A percentile compares a stretch with the other conserved stretches of the same genome.
These are phyloP conservation scores for Picea abies DNA, from an alignment of 83 land plant genomes.

Conservation along the genomic window DNA sequence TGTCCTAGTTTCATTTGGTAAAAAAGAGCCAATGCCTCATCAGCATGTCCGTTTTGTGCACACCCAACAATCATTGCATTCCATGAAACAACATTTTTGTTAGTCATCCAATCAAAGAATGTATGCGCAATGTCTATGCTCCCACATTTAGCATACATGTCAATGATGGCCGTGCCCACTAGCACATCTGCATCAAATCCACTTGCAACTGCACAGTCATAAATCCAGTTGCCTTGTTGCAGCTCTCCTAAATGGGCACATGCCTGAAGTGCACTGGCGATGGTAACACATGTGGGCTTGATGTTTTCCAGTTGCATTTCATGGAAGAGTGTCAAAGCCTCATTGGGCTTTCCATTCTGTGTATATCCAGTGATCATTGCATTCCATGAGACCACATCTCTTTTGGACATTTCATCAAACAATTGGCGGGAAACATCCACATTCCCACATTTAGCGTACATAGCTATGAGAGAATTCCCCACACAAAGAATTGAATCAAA, in stretches of 20 bases:
- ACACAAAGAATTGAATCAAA: slow-evolving; percentile 9
- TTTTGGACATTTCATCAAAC: slow-evolving; percentile 24
- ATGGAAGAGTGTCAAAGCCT: slow-evolving; percentile 20
- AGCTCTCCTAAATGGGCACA: slow-evolving; percentile 8
- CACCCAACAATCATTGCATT: slow-evolving; percentile 38
- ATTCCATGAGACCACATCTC: slow-evolving; percentile 47
- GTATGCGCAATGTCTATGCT: slow-evolving; percentile 29
- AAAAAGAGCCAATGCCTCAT: slow-evolving; percentile 2
- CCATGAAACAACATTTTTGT: slow-evolving; percentile 49
- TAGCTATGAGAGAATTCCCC: slow-evolving; percentile 8
- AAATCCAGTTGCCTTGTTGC: background rate
- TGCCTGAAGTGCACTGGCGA: slow-evolving; percentile 21
- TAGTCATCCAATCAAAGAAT: slow-evolving; percentile 39
- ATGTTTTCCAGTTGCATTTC: slow-evolving; percentile 15
- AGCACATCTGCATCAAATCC: background rate
- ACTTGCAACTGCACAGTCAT: background rate
- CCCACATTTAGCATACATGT: slow-evolving; percentile 67
- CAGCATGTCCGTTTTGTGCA: background rate
- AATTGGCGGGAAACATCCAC: slow-evolving; percentile 7
- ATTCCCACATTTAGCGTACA: slow-evolving; percentile 6
- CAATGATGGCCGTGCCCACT: slow-evolving; percentile 45
- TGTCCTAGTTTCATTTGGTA: background rate
- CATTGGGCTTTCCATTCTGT: slow-evolving; percentile 13
- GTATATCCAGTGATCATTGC: slow-evolving; percentile 28
- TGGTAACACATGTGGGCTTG: slow-evolving; percentile 14